Conservation (phyloP, 176 grass and related monocot species). For the Aegilops longissima region DNA sequence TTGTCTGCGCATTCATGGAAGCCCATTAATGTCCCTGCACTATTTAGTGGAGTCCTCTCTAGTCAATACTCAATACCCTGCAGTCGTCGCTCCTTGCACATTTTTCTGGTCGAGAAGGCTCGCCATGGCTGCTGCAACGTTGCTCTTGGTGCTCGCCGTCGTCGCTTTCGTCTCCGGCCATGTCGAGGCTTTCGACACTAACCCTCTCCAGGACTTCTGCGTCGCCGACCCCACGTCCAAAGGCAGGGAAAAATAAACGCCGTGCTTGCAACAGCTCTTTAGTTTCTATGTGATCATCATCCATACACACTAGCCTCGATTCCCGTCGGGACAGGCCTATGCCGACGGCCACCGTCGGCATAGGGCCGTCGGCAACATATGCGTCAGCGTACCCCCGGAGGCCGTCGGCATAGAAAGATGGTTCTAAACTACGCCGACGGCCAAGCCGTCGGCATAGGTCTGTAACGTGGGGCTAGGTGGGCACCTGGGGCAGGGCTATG, state of each 20-base stretch:
- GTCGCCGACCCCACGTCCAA: constrained; percentile 44
- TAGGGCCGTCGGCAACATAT: no score
- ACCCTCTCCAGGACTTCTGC: constrained; percentile 53
- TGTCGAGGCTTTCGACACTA: constrained; percentile 44
- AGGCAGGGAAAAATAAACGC: not conserved
- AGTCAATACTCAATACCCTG: not conserved
- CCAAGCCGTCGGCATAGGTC: no score
- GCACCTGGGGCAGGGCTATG: no score
- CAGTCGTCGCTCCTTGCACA: not conserved
- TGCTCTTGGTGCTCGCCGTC: not conserved
- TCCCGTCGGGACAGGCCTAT: no score
- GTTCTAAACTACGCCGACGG: no score
- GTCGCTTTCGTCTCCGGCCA: constrained; percentile 18
- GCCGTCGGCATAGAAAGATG: no score
- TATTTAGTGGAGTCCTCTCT: no score
- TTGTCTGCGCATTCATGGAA: not conserved
- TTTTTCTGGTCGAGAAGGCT: not conserved
- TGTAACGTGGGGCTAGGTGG: no score
- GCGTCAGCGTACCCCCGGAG: no score
- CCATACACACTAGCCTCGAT: not conserved
- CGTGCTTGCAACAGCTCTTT: not conserved
- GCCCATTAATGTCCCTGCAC: not conserved
- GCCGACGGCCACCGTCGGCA: no score
- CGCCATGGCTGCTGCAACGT: constrained; percentile 20
- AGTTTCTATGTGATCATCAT: not conserved